Base-by-base conservation (phyloP, 2,329 filamentous ascomycete genomes). In the Byssoonygena ceratinophila region DNA sequence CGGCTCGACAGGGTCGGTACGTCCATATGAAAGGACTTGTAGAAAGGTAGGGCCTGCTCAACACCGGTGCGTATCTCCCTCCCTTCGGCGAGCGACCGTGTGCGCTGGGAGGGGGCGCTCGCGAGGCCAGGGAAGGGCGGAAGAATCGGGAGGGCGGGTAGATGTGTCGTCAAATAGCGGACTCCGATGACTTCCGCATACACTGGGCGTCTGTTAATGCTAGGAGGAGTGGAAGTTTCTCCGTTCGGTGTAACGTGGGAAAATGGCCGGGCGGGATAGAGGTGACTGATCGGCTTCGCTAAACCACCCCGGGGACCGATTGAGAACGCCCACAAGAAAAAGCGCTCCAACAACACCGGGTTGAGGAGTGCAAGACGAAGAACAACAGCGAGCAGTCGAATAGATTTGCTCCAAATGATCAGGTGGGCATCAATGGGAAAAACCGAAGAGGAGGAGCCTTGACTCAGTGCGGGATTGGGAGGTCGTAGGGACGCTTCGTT, bases 1-100 rank as follows among this genome's bases (percentile, higher is more conserved):
- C 60, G 60, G 59, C 62, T 61, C 58, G 59, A 60, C 58, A 59
- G 54, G 58, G 60, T 54, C 59, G 61, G 59, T 61, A 59, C 59
- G 64, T 67, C 67, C 67, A 70, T 68, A 69, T 62, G 53, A 54
- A 52, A 55, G 20, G 46, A 32, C n/a, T 4, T 23, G 46, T 32
- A 25, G 14, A 16, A 11, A 11, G n/a, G 36, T 47, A 11, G 16
- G 25, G 23, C 16, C 1, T 1, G 12, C 29, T 43, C 27, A 29
- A 41, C 11, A 11, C 40, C 23, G 3, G 14, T 18, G 5, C 22
- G 3, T 5, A 4, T n/a, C 23, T 44, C 40, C 16, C 40, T 9
- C 22, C 12, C 36, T 3, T n/a, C 14, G 8, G 23, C 23, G 29
- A n/a, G n/a, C n/a, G n/a, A n/a, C n/a, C n/a, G n/a, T n/a, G n/a